Evolutionary conservation across 169 alveolate species (phyloP).

Genomic region (Ichthyophthirius multifiliis): DNA sequence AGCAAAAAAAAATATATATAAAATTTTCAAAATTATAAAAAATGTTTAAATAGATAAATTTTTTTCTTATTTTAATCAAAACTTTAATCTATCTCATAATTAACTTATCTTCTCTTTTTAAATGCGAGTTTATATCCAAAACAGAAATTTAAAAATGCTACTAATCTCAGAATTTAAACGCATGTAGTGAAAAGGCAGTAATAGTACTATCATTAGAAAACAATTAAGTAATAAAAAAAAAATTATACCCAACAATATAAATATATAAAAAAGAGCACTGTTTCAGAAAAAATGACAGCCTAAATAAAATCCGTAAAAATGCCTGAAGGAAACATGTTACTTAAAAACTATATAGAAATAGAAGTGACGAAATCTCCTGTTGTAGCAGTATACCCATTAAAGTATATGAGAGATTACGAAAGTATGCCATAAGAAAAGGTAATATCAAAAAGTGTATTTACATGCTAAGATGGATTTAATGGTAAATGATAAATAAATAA

Average conservation of each 20-base stretch:
- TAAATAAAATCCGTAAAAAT: neutral
- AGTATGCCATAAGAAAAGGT: constrained; percentile 13
- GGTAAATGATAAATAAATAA: neutral
- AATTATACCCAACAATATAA: neutral
- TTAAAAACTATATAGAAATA: constrained; percentile 13
- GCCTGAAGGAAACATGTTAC: neutral
- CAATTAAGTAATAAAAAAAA: neutral
- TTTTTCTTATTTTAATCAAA: too few species aligned
- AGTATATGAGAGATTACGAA: constrained; percentile 15
- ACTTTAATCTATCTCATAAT: too few species aligned
- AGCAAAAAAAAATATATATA: too few species aligned
- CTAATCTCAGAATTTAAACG: too few species aligned
- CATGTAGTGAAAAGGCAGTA: neutral
- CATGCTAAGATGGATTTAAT: constrained; percentile 27
- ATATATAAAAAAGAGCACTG: neutral
- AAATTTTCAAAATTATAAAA: too few species aligned
- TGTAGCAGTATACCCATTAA: constrained; percentile 24
- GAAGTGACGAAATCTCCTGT: constrained; percentile 31
- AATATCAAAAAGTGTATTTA: constrained; percentile 1
- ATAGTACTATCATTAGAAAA: neutral
- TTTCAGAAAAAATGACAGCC: neutral
- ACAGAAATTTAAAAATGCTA: too few species aligned
- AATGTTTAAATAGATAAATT: too few species aligned
- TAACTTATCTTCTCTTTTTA: too few species aligned
- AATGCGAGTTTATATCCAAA: too few species aligned